These are phyloP conservation scores for Mycogone perniciosa DNA, from an alignment of 2,329 filamentous ascomycete species.

Conservation along the genomic window DNA sequence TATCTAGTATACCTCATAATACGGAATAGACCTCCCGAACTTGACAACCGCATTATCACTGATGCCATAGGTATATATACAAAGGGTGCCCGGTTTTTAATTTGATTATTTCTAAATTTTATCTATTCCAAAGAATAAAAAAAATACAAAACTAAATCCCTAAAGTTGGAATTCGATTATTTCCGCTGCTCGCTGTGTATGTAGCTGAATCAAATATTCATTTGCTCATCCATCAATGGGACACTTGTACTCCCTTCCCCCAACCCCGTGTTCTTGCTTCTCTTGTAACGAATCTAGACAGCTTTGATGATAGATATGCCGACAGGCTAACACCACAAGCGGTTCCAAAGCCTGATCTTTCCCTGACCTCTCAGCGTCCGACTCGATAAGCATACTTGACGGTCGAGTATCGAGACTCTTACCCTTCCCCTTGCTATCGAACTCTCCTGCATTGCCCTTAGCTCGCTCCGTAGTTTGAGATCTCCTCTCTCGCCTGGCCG, in stretches of 20 bases:
- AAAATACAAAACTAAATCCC: not conserved
- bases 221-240: constrained; percentile 44
- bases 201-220: not conserved
- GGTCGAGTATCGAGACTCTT: constrained; percentile 36
- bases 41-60: not conserved
- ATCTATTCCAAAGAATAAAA: not conserved
- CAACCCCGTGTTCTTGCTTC: constrained; percentile 42
- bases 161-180: not conserved
- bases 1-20: not conserved
- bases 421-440: constrained; percentile 37
- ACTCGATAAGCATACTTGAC: constrained; percentile 34
- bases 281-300: constrained; percentile 62
- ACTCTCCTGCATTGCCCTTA: constrained; percentile 29
- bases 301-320: constrained; percentile 63
- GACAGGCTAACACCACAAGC: constrained; percentile 61
- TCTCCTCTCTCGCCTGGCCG: constrained; percentile 39
- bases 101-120: constrained; percentile 1
- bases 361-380: constrained; percentile 17
- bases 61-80: not conserved
- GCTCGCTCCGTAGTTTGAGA: constrained; percentile 29
- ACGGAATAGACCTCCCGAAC: not conserved
- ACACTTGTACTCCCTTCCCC: constrained; percentile 47
- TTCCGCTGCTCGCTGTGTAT: not conserved
- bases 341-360: constrained; percentile 52
- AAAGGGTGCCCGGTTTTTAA: too few relatives aligned